Conservation (phyloP, 2,329 filamentous ascomycete species). For the Daldinia sp. region DNA sequence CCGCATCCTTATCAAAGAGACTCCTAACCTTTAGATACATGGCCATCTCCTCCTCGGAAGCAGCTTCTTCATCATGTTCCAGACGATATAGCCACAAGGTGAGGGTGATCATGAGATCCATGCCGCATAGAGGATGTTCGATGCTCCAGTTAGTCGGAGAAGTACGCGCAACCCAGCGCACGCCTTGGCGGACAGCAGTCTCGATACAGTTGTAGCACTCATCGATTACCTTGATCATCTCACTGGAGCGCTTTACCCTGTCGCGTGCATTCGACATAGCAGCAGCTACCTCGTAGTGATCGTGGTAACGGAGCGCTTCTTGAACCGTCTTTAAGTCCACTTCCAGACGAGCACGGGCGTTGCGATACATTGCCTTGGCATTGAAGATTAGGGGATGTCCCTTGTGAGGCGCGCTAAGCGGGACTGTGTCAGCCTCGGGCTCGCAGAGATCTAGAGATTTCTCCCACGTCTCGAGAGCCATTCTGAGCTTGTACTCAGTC, state of each 20-base stretch:
- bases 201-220: constrained; percentile 98
- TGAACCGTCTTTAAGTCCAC: constrained; percentile 97
- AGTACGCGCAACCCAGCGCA: constrained; percentile 97
- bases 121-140: constrained; percentile 94
- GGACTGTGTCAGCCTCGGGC: constrained; percentile 87
- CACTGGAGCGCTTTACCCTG: constrained; percentile 91
- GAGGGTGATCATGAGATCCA: constrained; percentile 98
- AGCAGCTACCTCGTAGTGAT: constrained; percentile 95
- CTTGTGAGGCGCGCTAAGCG: constrained; percentile 93
- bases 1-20: constrained; percentile 90
- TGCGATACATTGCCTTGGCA: constrained; percentile 95
- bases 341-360: constrained; percentile 89
- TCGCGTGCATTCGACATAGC: constrained; percentile 96
- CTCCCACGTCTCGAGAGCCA: constrained; percentile 98
- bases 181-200: constrained; percentile 91
- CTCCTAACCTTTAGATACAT: constrained; percentile 95
- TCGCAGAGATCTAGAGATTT: constrained; percentile 94
- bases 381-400: constrained; percentile 98
- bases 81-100: constrained; percentile 98
- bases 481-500: constrained; percentile 95
- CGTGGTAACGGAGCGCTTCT: constrained; percentile 95
- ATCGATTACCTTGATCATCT: constrained; percentile 99
- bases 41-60: constrained; percentile 82
- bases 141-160: constrained; percentile 99
- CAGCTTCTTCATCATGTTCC: constrained; percentile 97